Evolutionary conservation across 139 green algal genomes (phyloP), one percentile per base, ranked within the genome.

Genomic region (Micromonas commoda): DNA sequence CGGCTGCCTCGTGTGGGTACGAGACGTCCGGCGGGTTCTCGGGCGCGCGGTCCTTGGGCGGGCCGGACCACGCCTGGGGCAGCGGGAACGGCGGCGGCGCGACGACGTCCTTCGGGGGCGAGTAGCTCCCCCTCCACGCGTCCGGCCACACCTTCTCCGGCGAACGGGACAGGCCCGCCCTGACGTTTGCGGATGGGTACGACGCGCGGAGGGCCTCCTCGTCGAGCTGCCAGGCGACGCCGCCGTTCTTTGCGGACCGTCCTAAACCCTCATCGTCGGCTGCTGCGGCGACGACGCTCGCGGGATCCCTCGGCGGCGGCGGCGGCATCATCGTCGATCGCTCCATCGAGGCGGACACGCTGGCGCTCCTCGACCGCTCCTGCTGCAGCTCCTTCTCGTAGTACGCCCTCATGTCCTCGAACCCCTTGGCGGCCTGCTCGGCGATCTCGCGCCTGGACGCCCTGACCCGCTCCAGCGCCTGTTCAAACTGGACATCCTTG

Each of bases 171-270:
- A 16, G 9, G 9, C 45, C 45, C 9, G 45, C 9, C 45, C 45
- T 23, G 45, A 57, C 45, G 45, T 16, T 57, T 9, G 9, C 45
- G 9, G 9, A 16, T 16, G 45, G 1, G 28, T 34, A 26, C 63
- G 63, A 34, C 63, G 20, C 63, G 63, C 24, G 20, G 9, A 57
- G 9, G 9, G 45, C 45, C 9, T 16, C 63, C 28, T 70, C 63
- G 63, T 39, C 63, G 21, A 70, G 28, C 31, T 70, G n/a, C 28
- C 2, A 35, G n/a, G 63, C 63, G 63, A 39, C 54, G 54, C 54
- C 54, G 54, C 54, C 54, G n/a, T 65, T n/a, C 54, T n/a, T 24
- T 65, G 54, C n/a, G n/a, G n/a, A n/a, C n/a, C 54, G n/a, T n/a
- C 54, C 2, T 2, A 65, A 24, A 2, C 54, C 28, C 54, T 65